Conservation (phyloP, 106 monocot species). For the Triglochin maritima region DNA sequence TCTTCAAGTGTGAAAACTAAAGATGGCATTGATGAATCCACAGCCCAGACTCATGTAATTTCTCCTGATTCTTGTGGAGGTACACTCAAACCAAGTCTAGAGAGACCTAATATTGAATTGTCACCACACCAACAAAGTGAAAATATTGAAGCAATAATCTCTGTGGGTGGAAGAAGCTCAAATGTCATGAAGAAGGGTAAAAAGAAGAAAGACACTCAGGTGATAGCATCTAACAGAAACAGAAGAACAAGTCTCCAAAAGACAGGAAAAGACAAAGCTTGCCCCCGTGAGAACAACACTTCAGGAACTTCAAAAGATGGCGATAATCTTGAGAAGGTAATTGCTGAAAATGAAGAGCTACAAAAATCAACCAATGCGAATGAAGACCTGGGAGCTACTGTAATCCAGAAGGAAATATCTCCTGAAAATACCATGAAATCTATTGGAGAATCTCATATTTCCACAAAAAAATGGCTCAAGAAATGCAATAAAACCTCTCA, state of each 20-base stretch:
- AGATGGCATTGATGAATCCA: slow-evolving; percentile 1
- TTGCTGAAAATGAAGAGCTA: neutral
- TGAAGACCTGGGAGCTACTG: neutral
- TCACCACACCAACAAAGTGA: neutral
- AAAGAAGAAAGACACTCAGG: neutral
- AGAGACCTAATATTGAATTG: slow-evolving; percentile 2
- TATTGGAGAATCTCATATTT: neutral
- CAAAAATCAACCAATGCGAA: neutral
- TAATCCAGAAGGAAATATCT: slow-evolving; percentile 1
- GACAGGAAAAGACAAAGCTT: neutral
- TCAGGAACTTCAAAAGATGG: neutral
- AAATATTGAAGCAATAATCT: slow-evolving; percentile 1
- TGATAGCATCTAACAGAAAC: neutral
- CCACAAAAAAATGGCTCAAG: slow-evolving; percentile 18
- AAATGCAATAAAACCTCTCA: slow-evolving; percentile 33
- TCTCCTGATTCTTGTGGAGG: slow-evolving; percentile 2
- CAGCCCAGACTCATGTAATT: slow-evolving; percentile 2
- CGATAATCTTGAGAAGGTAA: neutral
- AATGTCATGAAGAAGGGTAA: neutral
- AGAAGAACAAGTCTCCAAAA: neutral
- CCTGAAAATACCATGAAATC: neutral
- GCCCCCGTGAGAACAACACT: neutral
- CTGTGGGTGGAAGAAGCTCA: neutral
- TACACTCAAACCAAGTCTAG: slow-evolving; percentile 1
- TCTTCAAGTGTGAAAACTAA: too few relatives aligned